Evolutionary conservation across 1,284 basidiomycete species (phyloP).

Genomic region (Naganishia sp.): DNA sequence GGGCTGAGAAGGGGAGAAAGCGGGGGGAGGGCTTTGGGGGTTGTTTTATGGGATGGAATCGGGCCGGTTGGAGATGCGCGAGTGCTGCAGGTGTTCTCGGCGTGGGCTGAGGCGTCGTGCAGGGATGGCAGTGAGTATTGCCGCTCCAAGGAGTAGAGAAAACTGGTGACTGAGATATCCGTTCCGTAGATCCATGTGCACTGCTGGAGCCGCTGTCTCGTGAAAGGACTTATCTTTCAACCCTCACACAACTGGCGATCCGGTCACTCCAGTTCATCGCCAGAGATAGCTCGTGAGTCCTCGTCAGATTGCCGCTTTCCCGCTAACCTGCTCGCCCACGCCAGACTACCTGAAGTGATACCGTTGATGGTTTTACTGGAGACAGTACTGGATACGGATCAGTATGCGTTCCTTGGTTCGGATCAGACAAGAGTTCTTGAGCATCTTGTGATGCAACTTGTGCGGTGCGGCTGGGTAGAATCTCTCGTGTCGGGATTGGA

Average conservation of each 20-base stretch:
- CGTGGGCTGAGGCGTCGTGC: slow-evolving; percentile 21
- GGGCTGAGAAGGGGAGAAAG: slow-evolving; percentile 2
- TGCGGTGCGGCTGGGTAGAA: slow-evolving; percentile 41
- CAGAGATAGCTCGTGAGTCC: slow-evolving; percentile 15
- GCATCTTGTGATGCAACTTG: slow-evolving; percentile 35
- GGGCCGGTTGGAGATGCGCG: slow-evolving; percentile 12
- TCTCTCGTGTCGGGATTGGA: slow-evolving; percentile 38
- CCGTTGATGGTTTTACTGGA: slow-evolving; percentile 13
- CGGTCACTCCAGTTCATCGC: slow-evolving; percentile 13
- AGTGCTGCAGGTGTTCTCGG: slow-evolving; percentile 24
- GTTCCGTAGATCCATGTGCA: not conserved
- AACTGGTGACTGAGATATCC: not conserved
- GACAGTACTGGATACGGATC: not conserved
- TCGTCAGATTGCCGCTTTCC: not conserved
- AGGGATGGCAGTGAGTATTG: slow-evolving; percentile 5
- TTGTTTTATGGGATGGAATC: slow-evolving; percentile 34
- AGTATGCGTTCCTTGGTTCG: slow-evolving; percentile 3
- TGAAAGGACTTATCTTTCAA: slow-evolving; percentile 8
- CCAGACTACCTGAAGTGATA: not conserved
- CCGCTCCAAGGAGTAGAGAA: not conserved
- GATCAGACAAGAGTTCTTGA: slow-evolving; percentile 1
- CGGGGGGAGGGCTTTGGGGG: slow-evolving; percentile 32
- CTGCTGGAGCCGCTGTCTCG: slow-evolving; percentile 21
- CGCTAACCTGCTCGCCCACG: not conserved
- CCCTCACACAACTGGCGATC: not conserved